These are phyloP conservation scores for Hymenoscyphus fraxineus DNA, from an alignment of 2,329 filamentous ascomycete genomes.

Conservation along the genomic window DNA sequence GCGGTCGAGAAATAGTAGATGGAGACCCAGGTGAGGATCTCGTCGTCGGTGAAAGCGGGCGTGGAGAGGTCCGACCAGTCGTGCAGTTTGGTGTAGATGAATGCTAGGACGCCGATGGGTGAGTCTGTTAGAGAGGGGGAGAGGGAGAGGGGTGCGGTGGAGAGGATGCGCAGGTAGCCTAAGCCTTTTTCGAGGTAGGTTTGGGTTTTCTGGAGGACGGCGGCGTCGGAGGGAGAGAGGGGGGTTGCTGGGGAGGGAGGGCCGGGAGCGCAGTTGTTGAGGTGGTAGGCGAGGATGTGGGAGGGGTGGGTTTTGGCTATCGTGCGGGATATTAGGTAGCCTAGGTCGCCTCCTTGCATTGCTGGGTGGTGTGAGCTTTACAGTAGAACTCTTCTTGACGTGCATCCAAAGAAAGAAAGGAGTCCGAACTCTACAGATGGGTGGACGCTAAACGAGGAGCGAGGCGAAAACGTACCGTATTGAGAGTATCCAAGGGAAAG, in stretches of 20 bases:
- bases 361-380: neutral
- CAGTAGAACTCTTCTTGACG: neutral
- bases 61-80: conserved; percentile 68
- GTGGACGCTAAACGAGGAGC: neutral
- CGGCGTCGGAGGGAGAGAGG: neutral
- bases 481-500: conserved; percentile 58
- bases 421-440: neutral
- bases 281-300: neutral
- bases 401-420: too few species aligned
- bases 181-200: neutral
- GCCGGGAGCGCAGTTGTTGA: neutral
- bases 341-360: neutral
- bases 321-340: neutral
- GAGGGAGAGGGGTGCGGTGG: neutral
- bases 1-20: neutral
- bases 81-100: conserved; percentile 76
- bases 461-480: conserved; percentile 40
- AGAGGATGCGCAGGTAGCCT: neutral
- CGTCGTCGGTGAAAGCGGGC: conserved; percentile 56
- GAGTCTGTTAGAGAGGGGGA: conserved; percentile 44
- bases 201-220: neutral
- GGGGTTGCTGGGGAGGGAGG: neutral
- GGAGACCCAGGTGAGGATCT: neutral
- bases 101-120: conserved; percentile 66
- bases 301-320: neutral